A percentile compares a stretch with the other conserved stretches of the same genome.
phyloP scores from a whole-genome alignment of 331 rosid species.

The Acacia pycnantha region DNA sequence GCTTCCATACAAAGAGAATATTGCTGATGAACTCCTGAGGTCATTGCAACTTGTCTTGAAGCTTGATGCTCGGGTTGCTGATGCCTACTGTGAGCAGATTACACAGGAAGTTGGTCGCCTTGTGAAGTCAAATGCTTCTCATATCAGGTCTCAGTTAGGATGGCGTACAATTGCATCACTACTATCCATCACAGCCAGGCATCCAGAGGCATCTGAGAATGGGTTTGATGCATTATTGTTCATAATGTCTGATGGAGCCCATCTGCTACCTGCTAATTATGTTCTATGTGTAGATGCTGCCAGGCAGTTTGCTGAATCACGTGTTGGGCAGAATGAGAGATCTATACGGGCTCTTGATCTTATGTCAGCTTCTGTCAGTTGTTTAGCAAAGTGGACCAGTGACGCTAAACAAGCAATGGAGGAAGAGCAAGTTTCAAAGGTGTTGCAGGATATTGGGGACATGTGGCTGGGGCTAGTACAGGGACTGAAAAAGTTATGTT shows the following conservation, averaged over 20 bases:
- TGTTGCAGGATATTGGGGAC: conserved; percentile 77
- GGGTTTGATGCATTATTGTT: conserved; percentile 75
- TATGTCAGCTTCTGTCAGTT: conserved; percentile 66
- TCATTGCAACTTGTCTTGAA: conserved; percentile 85
- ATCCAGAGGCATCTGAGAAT: conserved; percentile 76
- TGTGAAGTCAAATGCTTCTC: conserved; percentile 84
- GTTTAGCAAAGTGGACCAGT: conserved; percentile 64
- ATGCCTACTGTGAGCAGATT: conserved; percentile 82
- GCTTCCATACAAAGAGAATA: conserved; percentile 90
- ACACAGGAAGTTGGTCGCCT: conserved; percentile 81
- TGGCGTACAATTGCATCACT: conserved; percentile 80
- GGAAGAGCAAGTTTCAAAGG: conserved; percentile 60
- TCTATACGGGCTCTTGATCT: conserved; percentile 75
- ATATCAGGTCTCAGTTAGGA: conserved; percentile 74
- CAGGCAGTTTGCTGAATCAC: conserved; percentile 90
- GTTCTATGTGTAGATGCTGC: conserved; percentile 66
- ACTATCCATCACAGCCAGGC: conserved; percentile 77
- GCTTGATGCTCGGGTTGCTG: conserved; percentile 92
- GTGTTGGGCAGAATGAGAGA: conserved; percentile 75
- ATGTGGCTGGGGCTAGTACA: conserved; percentile 91
- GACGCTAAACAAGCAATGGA: conserved; percentile 56
- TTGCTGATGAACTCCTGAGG: conserved; percentile 86
- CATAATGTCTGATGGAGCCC: conserved; percentile 79
- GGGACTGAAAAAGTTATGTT: conserved; percentile 73
- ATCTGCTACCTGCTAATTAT: conserved; percentile 79